These are phyloP conservation scores for Centrapalus pauciflorus DNA, from an alignment of 129 eudicot species.

Conservation along the genomic window DNA sequence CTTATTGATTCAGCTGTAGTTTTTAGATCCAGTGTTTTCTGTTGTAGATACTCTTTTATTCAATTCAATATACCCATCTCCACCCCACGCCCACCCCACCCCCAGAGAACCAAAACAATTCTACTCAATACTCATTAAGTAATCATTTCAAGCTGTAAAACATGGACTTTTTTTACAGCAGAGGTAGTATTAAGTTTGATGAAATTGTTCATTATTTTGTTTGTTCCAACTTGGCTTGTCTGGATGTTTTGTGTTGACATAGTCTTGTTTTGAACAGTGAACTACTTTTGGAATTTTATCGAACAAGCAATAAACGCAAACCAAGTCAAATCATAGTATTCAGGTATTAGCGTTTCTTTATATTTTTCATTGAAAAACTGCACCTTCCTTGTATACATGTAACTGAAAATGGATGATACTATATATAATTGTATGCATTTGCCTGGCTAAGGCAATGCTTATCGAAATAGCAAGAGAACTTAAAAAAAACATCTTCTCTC, in stretches of 20 bases:
- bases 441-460: neutral
- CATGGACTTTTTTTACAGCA: neutral
- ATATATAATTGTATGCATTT: too few species aligned
- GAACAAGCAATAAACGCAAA: constrained; percentile 67
- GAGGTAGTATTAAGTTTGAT: neutral
- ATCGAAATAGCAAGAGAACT: neutral
- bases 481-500: too few species aligned
- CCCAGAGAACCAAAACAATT: constrained; percentile 5
- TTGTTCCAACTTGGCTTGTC: neutral
- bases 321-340: constrained; percentile 82
- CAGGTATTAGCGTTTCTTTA: constrained; percentile 43
- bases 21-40: neutral
- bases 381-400: neutral
- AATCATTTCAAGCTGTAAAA: constrained; percentile 10
- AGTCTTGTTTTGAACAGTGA: constrained; percentile 48
- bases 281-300: constrained; percentile 72
- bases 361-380: neutral
- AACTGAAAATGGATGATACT: neutral
- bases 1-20: neutral
- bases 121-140: neutral
- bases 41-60: neutral
- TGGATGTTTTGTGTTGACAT: constrained; percentile 11
- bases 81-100: too few species aligned
- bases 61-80: neutral
- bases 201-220: neutral